Percentiles rank a stretch among this genome's conserved stretches.
Evolutionary conservation across 2,329 filamentous ascomycete species (phyloP).

Genomic region (Diplocarpon rosae): DNA sequence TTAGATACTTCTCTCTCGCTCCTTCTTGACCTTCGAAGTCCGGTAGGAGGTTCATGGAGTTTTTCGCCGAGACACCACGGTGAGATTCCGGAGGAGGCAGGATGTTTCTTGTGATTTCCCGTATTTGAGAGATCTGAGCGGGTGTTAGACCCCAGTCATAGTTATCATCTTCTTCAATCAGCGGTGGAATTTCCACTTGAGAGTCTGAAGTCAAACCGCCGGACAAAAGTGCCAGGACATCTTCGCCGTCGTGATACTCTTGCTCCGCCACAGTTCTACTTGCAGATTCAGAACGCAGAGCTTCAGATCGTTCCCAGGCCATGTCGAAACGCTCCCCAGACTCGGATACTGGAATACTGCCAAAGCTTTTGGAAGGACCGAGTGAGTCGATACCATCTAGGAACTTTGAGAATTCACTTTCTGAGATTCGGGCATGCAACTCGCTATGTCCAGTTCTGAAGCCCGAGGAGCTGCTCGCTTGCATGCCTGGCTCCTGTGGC

Average conservation of each 20-base stretch:
- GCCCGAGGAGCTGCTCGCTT: slow-evolving; percentile 1
- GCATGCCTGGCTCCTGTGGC: slow-evolving; percentile 2
- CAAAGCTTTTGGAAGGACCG: slow-evolving; percentile 13
- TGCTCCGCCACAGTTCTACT: slow-evolving; percentile 16
- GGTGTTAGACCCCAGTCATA: slow-evolving; percentile 23
- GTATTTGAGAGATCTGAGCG: slow-evolving; percentile 19
- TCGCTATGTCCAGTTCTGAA: slow-evolving; percentile 18
- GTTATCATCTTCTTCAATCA: slow-evolving; percentile 18
- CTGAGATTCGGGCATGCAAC: slow-evolving; percentile 17
- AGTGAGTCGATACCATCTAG: slow-evolving; percentile 23
- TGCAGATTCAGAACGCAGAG: background rate
- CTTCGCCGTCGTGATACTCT: slow-evolving; percentile 30
- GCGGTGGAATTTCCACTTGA: slow-evolving; percentile 11
- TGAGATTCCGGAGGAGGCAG: slow-evolving; percentile 17
- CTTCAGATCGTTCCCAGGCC: slow-evolving; percentile 16
- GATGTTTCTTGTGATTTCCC: slow-evolving; percentile 19
- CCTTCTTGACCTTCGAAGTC: slow-evolving; percentile 2
- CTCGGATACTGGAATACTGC: background rate
- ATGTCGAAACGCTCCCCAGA: slow-evolving; percentile 9
- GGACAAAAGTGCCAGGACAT: slow-evolving; percentile 31
- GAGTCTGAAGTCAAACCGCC: slow-evolving; percentile 21
- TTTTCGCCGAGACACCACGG: slow-evolving; percentile 4
- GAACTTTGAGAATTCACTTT: slow-evolving; percentile 25
- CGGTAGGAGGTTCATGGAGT: slow-evolving; percentile 21
- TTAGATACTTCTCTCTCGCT: slow-evolving; percentile 40